These are phyloP conservation scores for Cordyceps cicadae DNA, from an alignment of 2,329 filamentous ascomycete species.

Conservation along the genomic window DNA sequence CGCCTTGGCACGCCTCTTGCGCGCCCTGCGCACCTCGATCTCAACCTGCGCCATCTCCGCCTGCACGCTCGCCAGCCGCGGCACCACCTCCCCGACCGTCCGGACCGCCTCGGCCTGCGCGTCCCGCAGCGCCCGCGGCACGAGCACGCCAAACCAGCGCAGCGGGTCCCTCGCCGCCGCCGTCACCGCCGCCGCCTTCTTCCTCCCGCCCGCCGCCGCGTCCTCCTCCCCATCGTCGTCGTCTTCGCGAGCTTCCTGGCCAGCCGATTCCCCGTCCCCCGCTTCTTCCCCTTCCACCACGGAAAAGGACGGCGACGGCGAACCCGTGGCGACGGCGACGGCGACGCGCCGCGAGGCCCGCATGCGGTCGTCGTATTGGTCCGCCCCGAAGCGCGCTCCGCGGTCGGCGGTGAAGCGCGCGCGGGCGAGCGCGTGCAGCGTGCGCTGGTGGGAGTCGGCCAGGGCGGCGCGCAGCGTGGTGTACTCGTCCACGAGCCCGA, in stretches of 20 bases:
- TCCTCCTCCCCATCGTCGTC: too few species aligned
- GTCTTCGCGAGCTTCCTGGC: too few species aligned
- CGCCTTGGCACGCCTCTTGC: slow-evolving; percentile 46
- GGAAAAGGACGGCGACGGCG: slow-evolving; percentile 16
- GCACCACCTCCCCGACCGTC: slow-evolving; percentile 49
- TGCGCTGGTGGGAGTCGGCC: slow-evolving; percentile 41
- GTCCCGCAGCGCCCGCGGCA: slow-evolving; percentile 42
- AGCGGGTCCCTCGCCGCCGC: slow-evolving; percentile 43
- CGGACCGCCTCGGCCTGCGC: slow-evolving; percentile 52
- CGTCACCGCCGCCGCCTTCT: background rate
- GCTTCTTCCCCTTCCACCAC: slow-evolving; percentile 10
- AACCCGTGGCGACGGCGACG: slow-evolving; percentile 12
- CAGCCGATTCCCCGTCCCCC: too few species aligned
- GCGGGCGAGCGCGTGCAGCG: slow-evolving; percentile 57
- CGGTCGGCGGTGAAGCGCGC: slow-evolving; percentile 65
- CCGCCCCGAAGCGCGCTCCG: slow-evolving; percentile 56
- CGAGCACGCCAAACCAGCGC: slow-evolving; percentile 47
- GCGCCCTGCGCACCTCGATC: slow-evolving; percentile 56
- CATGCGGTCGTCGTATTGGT: slow-evolving; percentile 68
- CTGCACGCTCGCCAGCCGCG: slow-evolving; percentile 47
- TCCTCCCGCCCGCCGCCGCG: too few species aligned
- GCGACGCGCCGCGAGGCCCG: slow-evolving; percentile 45
- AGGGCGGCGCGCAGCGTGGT: slow-evolving; percentile 49
- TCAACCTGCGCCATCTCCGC: slow-evolving; percentile 57
- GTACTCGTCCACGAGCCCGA: slow-evolving; percentile 60